Conservation (phyloP, 2,329 filamentous ascomycete species). For the Zymoseptoria brevis region DNA sequence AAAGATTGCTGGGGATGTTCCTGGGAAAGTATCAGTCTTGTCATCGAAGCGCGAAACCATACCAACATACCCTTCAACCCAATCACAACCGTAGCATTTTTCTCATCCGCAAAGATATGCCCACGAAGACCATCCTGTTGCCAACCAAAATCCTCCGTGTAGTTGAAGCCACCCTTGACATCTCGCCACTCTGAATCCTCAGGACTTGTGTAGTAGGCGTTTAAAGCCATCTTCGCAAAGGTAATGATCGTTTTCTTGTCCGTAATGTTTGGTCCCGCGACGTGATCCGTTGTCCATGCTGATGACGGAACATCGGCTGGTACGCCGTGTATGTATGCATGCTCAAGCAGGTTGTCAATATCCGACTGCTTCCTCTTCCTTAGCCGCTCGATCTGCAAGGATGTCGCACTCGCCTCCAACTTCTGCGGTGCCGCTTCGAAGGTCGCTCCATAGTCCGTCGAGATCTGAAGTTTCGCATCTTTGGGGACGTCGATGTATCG, state of each 20-base stretch:
- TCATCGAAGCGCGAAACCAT: conserved; percentile 3
- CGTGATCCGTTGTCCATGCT: conserved; percentile 75
- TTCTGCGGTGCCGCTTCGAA: conserved; percentile 35
- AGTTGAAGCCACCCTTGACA: conserved; percentile 70
- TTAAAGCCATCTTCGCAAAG: conserved; percentile 78
- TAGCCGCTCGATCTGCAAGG: conserved; percentile 67
- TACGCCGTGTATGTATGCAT: conserved; percentile 60
- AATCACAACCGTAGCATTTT: conserved; percentile 80
- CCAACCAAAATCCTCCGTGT: conserved; percentile 88
- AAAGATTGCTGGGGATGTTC: conserved; percentile 63
- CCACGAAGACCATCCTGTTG: conserved; percentile 79
- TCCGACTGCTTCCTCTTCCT: conserved; percentile 67
- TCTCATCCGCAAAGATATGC: conserved; percentile 82
- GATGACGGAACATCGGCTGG: conserved; percentile 60
- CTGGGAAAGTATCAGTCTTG: conserved; percentile 5
- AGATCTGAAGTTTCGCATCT: conserved; percentile 37
- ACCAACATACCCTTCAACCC: conserved; percentile 65
- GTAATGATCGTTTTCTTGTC: conserved; percentile 78
- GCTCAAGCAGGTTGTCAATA: conserved; percentile 70
- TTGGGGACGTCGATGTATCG: conserved; percentile 63
- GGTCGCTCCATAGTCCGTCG: conserved; percentile 22
- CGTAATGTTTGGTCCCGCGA: conserved; percentile 71
- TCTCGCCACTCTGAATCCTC: conserved; percentile 73
- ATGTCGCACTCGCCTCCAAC: conserved; percentile 35
- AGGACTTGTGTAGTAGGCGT: conserved; percentile 76